A percentile compares a stretch with the other conserved stretches of the same genome.
These are phyloP conservation scores for Cephalotrichum gorgonifer DNA, from an alignment of 2,329 filamentous ascomycete species.

Conservation along the genomic window DNA sequence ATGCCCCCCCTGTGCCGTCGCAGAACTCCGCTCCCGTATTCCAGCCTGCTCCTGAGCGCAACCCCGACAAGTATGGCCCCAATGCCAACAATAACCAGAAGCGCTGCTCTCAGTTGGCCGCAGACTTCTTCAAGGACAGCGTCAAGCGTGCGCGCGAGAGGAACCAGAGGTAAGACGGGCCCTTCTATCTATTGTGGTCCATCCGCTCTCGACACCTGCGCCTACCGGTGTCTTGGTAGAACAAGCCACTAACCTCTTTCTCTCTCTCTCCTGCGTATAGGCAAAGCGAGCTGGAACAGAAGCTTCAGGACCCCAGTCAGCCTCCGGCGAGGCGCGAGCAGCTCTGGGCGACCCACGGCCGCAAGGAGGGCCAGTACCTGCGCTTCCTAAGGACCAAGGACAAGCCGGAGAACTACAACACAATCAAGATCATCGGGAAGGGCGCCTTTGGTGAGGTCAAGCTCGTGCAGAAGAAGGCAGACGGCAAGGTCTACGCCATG, in stretches of 20 bases:
- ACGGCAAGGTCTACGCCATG: conserved; percentile 95
- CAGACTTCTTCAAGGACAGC: conserved; percentile 97
- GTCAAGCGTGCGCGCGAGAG: conserved; percentile 91
- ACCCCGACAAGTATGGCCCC: conserved; percentile 66
- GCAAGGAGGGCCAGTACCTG: conserved; percentile 84
- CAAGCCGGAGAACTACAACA: conserved; percentile 87
- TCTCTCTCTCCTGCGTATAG: conserved; percentile 31
- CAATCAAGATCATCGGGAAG: conserved; percentile 97
- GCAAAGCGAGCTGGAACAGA: conserved; percentile 84
- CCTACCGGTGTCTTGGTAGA: no score
- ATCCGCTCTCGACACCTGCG: no score
- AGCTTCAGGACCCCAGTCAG: conserved; percentile 67
- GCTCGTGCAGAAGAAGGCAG: conserved; percentile 89
- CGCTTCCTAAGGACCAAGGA: conserved; percentile 91
- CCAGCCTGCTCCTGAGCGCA: conserved; percentile 69
- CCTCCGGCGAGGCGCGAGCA: conserved; percentile 69
- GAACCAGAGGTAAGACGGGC: conserved; percentile 63
- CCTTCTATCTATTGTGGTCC: no score
- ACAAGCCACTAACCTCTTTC: background rate
- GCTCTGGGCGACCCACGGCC: conserved; percentile 74
- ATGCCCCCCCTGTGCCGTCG: conserved; percentile 52
- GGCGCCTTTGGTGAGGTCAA: conserved; percentile 98
- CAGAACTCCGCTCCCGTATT: conserved; percentile 52
- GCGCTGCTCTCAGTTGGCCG: conserved; percentile 60
- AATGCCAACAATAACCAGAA: conserved; percentile 61